Base-by-base conservation (phyloP, 345 rosid species). In the Balakata baccata region DNA sequence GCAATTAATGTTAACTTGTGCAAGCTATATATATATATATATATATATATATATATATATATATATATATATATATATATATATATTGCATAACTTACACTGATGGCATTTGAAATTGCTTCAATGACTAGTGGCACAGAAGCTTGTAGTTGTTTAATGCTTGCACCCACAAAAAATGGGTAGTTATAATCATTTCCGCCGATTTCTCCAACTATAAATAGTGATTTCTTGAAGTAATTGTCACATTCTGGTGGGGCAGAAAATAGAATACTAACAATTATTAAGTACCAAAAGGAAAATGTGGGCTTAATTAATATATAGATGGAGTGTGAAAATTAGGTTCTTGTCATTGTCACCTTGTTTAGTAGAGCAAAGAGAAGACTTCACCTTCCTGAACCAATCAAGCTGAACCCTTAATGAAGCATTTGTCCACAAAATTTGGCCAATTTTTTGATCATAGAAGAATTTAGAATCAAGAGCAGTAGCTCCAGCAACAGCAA, bases 141-240 rank as follows among this genome's bases (percentile, higher is more conserved):
- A 68, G 86, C 81, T 52, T 63, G 74, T 0, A 85, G 75, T 50
- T 78, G 79, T 64, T 78, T 64, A 59, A 77, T 67, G 74, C 70
- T 79, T 78, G 81, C 86, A 37, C 87, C 89, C 4, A 60, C 53
- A 67, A 88, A 78, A 68, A 77, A 82, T 5, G 86, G 74, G 60
- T 83, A 86, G 69, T 85, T 91, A 77, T 87, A 91, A 73, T 91
- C 96, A 65, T 89, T 90, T 41, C 93, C 96, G 39, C 93, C 96
- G 0, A 91, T 89, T 77, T 90, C 93, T 20, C 93, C 93, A 18
- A 91, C 86, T 60, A 87, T 25, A 75, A 91, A 86, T 20, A 91
- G 76, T 7, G 96, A 85, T 75, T 84, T 90, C 70, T 70, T 86
- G 63, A 89, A 81, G 76, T 85, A 85, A 6, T 29, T 50, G 11